phyloP scores from a whole-genome alignment of 2,329 filamentous ascomycete genomes.

The Tympanopsis confertula region DNA sequence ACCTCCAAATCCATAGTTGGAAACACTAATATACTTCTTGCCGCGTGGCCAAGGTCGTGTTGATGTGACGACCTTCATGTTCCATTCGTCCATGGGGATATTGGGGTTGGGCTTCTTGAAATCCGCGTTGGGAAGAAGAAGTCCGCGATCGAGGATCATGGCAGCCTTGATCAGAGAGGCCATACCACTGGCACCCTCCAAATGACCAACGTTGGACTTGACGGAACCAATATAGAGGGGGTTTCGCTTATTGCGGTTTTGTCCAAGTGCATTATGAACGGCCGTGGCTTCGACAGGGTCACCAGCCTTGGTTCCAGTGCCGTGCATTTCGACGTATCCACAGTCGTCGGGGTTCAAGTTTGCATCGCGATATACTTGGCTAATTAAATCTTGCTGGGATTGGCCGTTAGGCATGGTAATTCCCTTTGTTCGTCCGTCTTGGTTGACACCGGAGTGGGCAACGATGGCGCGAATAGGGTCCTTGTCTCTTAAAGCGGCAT shows the following conservation, averaged over 20 bases:
- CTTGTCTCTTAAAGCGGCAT: constrained; percentile 26
- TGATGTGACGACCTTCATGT: constrained; percentile 7
- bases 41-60: constrained; percentile 6
- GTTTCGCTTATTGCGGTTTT: constrained; percentile 3
- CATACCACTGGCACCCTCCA: constrained; percentile 15
- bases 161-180: constrained; percentile 16
- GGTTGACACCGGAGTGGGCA: constrained; percentile 15
- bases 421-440: constrained; percentile 18
- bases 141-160: constrained; percentile 12
- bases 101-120: constrained; percentile 5
- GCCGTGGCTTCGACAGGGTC: constrained; percentile 21
- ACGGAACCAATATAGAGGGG: constrained; percentile 16
- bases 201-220: constrained; percentile 19
- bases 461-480: constrained; percentile 23
- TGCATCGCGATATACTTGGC: constrained; percentile 14
- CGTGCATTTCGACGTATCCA: constrained; percentile 24
- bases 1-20: constrained; percentile 32
- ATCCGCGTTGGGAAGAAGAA: constrained; percentile 12
- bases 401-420: constrained; percentile 18
- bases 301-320: constrained; percentile 24
- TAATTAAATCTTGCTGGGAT: constrained; percentile 17
- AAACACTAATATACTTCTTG: constrained; percentile 16
- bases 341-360: constrained; percentile 12
- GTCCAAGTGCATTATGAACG: constrained; percentile 12
- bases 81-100: constrained; percentile 9